phyloP scores from a whole-genome alignment of 2,329 filamentous ascomycete genomes.

The Gnomoniopsis smithogilvyi region DNA sequence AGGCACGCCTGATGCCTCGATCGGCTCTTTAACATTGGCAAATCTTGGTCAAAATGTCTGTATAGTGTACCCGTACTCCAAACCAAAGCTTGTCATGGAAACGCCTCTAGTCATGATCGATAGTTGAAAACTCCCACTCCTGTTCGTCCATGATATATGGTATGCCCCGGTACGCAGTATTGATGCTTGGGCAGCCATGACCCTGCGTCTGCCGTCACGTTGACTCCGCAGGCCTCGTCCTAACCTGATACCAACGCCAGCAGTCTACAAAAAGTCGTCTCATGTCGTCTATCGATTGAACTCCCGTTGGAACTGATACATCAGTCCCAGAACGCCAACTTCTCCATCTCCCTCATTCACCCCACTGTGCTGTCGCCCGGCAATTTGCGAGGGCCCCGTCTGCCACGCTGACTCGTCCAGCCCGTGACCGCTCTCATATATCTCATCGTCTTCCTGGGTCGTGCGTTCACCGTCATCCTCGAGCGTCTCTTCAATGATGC shows the following conservation, averaged over 20 bases:
- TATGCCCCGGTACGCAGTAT: background rate
- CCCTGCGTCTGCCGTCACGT: background rate
- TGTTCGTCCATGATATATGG: background rate
- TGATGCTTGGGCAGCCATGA: background rate
- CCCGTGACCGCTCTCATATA: constrained; percentile 48
- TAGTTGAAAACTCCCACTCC: background rate
- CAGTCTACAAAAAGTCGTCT: background rate
- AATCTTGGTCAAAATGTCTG: background rate
- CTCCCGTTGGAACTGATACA: constrained; percentile 58
- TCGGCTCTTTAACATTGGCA: background rate
- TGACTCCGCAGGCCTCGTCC: background rate
- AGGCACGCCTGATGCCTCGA: background rate
- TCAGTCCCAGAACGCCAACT: constrained; percentile 53
- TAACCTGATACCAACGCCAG: background rate
- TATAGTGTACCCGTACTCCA: background rate
- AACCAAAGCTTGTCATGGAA: background rate
- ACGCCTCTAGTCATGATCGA: background rate
- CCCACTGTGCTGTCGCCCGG: constrained; percentile 51
- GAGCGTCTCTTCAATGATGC: constrained; percentile 53
- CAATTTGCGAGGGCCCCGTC: constrained; percentile 48
- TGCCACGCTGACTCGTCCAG: constrained; percentile 61
- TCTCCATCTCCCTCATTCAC: constrained; percentile 44
- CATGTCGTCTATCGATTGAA: constrained; percentile 39
- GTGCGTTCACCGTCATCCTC: constrained; percentile 43
- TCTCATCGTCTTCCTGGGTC: constrained; percentile 59